A percentile compares a stretch with the other conserved stretches of the same genome.
Evolutionary conservation across 495 filamentous ascomycete species (phyloP).

Genomic region (Penicillium manginii): DNA sequence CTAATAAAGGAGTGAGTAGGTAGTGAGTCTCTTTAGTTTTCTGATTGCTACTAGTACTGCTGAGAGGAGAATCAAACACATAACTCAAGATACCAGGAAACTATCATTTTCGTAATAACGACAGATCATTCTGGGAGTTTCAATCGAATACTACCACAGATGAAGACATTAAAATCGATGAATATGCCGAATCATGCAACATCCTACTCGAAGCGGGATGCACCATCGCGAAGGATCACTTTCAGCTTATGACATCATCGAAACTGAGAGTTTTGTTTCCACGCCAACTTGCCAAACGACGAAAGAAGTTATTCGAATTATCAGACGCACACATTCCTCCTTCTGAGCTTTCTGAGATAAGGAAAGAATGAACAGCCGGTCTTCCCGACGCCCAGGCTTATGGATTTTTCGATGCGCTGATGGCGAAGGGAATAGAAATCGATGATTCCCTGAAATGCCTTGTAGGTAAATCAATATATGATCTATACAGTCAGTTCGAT

Average conservation of each 20-base stretch:
- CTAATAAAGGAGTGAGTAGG: too few relatives aligned
- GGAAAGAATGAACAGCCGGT: slow-evolving; percentile 5
- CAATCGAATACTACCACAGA: too few relatives aligned
- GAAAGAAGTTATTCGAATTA: slow-evolving; percentile 1
- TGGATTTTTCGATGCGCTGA: background rate
- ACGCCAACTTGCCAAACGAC: slow-evolving; percentile 1
- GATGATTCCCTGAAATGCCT: background rate
- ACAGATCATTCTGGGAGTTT: too few relatives aligned
- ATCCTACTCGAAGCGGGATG: slow-evolving; percentile 6
- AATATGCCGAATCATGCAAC: slow-evolving; percentile 2
- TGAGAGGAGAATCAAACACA: background rate
- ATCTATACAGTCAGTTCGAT: too few relatives aligned
- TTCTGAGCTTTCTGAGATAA: slow-evolving; percentile 1
- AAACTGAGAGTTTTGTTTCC: background rate
- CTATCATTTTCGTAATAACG: too few relatives aligned
- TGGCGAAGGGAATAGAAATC: background rate
- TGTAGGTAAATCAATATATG: too few relatives aligned
- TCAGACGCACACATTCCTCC: background rate
- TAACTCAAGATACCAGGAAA: too few relatives aligned
- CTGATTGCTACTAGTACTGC: too few relatives aligned
- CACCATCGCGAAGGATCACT: too few relatives aligned
- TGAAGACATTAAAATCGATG: background rate
- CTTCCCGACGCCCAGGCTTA: slow-evolving; percentile 3
- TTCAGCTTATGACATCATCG: too few relatives aligned
- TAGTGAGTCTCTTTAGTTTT: too few relatives aligned